Percentiles rank a stretch among this genome's conserved stretches.
These are phyloP conservation scores for Pleurotus citrinopileatus DNA, from an alignment of 768 basidiomycete genomes.

Conservation along the genomic window DNA sequence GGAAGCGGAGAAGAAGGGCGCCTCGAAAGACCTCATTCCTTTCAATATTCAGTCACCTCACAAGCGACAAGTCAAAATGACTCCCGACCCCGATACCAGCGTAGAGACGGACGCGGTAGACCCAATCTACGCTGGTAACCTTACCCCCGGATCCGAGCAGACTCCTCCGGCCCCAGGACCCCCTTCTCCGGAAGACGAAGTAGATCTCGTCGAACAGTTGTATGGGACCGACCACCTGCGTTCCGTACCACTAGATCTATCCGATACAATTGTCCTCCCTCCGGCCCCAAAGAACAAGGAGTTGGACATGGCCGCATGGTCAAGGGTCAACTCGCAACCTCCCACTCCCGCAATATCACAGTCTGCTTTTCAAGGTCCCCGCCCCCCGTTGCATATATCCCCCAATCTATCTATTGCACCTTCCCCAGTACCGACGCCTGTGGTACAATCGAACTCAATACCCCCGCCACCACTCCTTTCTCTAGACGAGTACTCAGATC, in stretches of 20 bases:
- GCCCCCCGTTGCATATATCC: conserved; percentile 5
- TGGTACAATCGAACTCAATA: background rate
- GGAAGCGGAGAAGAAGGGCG: conserved; percentile 57
- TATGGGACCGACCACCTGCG: conserved; percentile 79
- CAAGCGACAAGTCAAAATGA: background rate
- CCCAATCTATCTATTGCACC: conserved; percentile 6
- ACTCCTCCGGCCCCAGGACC: conserved; percentile 11
- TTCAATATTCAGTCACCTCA: conserved; percentile 29
- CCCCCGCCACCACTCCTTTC: conserved; percentile 45
- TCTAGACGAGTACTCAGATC: conserved; percentile 95
- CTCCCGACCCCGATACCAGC: conserved; percentile 13
- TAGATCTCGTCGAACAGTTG: conserved; percentile 95
- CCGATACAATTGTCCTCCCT: conserved; percentile 82
- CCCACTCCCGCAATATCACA: conserved; percentile 23
- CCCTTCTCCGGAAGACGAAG: conserved; percentile 71
- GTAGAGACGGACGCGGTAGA: conserved; percentile 21
- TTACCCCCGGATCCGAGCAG: background rate
- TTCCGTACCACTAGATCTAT: conserved; percentile 69
- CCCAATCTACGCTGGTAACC: conserved; percentile 15
- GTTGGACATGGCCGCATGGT: conserved; percentile 85
- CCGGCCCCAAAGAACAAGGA: conserved; percentile 85
- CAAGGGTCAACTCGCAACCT: conserved; percentile 50
- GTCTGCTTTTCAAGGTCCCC: conserved; percentile 16
- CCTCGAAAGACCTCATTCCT: conserved; percentile 52
- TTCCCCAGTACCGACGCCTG: conserved; percentile 13